Conservation (phyloP, 441 rosid genomes). For the Metrosideros polymorpha region DNA sequence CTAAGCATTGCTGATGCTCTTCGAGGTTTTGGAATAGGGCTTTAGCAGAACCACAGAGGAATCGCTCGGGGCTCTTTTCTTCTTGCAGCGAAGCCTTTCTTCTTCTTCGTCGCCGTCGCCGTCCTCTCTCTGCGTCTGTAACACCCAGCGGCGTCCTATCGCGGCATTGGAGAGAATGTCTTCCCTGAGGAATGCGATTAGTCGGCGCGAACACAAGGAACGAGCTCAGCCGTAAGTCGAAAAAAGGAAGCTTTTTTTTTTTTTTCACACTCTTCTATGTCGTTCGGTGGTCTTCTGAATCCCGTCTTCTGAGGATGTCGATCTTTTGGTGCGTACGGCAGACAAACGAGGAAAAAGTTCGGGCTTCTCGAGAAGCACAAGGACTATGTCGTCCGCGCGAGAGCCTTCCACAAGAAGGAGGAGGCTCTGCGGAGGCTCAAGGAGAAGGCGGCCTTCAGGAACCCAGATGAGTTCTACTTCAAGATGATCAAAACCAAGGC, state of each 20-base stretch:
- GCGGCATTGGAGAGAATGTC: conserved; percentile 34
- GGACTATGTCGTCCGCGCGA: conserved; percentile 80
- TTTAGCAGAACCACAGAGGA: not conserved
- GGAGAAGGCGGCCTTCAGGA: conserved; percentile 81
- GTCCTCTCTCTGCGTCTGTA: not conserved
- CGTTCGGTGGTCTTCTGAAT: not conserved
- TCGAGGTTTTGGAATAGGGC: not conserved
- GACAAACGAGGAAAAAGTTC: conserved; percentile 59
- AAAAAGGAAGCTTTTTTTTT: not conserved
- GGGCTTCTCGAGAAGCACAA: conserved; percentile 91
- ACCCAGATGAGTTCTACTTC: conserved; percentile 83
- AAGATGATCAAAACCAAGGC: conserved; percentile 68
- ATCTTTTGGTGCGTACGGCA: conserved; percentile 1
- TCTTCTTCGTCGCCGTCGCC: not conserved
- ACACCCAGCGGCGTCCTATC: not conserved
- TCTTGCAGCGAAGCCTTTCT: not conserved
- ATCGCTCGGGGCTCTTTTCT: not conserved
- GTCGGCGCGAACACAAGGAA: conserved; percentile 72
- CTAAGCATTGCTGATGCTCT: not conserved
- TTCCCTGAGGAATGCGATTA: conserved; percentile 60
- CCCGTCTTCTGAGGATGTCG: not conserved
- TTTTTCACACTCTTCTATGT: not conserved
- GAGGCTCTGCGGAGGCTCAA: conserved; percentile 56
- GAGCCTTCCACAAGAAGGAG: conserved; percentile 67
- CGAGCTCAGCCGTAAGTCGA: conserved; percentile 73